Conservation (phyloP, 345 rosid genomes). For the Pistacia integerrima region DNA sequence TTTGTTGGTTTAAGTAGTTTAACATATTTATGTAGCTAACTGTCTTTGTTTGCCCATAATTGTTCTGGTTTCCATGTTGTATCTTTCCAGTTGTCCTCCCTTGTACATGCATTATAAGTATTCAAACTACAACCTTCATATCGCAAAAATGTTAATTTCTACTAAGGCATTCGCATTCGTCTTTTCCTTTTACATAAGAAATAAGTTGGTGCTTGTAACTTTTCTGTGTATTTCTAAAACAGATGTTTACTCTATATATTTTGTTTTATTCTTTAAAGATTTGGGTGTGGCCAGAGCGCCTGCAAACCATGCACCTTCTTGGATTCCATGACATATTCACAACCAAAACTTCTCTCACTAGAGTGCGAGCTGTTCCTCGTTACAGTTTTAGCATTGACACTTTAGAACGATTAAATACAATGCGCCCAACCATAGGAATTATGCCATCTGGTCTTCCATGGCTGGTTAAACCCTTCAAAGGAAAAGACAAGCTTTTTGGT, state of each 20-base stretch:
- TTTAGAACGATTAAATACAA: slow-evolving; percentile 60
- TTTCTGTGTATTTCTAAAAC: not conserved
- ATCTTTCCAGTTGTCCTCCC: not conserved
- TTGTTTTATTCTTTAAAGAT: slow-evolving; percentile 41
- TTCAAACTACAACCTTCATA: not conserved
- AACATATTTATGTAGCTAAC: not conserved
- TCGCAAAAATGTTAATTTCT: not conserved
- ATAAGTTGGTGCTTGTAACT: not conserved
- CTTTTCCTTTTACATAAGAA: not conserved
- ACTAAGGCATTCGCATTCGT: no score
- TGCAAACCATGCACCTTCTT: slow-evolving; percentile 79
- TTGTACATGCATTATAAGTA: not conserved
- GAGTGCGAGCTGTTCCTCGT: slow-evolving; percentile 87
- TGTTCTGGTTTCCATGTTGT: not conserved
- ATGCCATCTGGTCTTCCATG: slow-evolving; percentile 94
- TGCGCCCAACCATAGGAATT: slow-evolving; percentile 72
- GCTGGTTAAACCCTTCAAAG: slow-evolving; percentile 43
- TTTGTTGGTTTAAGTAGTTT: not conserved
- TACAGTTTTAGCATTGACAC: slow-evolving; percentile 74
- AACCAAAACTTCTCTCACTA: slow-evolving; percentile 63
- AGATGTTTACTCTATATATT: slow-evolving; percentile 10
- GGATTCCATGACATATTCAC: slow-evolving; percentile 68
- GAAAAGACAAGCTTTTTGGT: slow-evolving; percentile 44
- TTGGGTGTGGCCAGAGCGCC: slow-evolving; percentile 96
- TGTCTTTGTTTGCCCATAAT: slow-evolving; percentile 1